A percentile compares a stretch with the other conserved stretches of the same genome.
phyloP scores from a whole-genome alignment of 2,329 filamentous ascomycete genomes.

The Mycocentrospora acerina region DNA sequence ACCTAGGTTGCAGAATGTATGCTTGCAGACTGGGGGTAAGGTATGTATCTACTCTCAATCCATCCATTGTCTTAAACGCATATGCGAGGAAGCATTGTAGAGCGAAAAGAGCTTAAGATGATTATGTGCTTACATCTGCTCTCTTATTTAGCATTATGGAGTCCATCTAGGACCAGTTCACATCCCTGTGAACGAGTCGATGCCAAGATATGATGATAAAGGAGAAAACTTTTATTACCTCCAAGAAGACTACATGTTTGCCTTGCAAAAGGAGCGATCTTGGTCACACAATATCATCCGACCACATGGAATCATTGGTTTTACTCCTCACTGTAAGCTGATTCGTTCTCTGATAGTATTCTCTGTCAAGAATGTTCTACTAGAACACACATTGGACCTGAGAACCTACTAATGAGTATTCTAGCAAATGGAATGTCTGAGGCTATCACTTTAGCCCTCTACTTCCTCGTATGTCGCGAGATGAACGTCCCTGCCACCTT shows the following conservation, averaged over 20 bases:
- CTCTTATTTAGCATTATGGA: no score
- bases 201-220: constrained; percentile 1
- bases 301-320: constrained; percentile 8
- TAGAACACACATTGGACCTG: no score
- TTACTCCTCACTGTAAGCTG: constrained; percentile 1
- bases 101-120: neutral
- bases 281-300: no score
- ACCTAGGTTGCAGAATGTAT: neutral
- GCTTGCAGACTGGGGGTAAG: constrained; percentile 1
- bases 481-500: neutral
- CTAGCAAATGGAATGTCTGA: constrained; percentile 3
- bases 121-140: no score
- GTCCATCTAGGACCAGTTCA: neutral
- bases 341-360: no score
- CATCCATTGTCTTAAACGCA: neutral
- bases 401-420: no score
- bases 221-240: constrained; percentile 3
- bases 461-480: neutral
- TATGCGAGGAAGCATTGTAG: neutral
- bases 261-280: constrained; percentile 1
- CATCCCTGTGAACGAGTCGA: neutral
- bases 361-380: no score
- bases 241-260: constrained; percentile 4
- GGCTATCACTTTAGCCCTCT: constrained; percentile 1
- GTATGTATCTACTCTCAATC: neutral